Evolutionary conservation across 2,329 filamentous ascomycete genomes (phyloP), one percentile per base, ranked within the genome.

Genomic region (Claviceps fusiformis): DNA sequence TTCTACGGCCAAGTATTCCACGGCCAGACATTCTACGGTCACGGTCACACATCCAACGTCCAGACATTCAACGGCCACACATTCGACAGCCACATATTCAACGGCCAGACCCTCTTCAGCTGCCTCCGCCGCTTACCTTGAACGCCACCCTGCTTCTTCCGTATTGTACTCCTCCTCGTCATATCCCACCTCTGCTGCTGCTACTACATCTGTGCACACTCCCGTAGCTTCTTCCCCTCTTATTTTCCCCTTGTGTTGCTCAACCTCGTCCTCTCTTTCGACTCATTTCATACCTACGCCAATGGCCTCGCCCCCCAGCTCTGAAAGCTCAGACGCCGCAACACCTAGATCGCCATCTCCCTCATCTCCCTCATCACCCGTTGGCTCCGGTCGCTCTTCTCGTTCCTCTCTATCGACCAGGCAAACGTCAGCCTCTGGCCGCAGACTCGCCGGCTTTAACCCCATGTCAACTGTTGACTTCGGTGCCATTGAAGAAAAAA

Each of bases 401-500:
- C 73, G 75, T 62, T 74, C 75, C 52, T 74, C 77, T 63, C 70
- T 75, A 65, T 73, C 76, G 68, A 76, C 70, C 64, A 75, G 76
- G 70, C 74, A 72, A 63, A 69, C 75, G 60, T 77, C 75, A 62
- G 66, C 76, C 58, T 78, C 74, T 57, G 70, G 72, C 63, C 73
- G 77, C 61, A 74, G 75, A 57, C 71, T 78, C 60, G 75, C 76
- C 53, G 68, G 74, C 59, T 71, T 76, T 59, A 79, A 81, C 63
- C 78, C 78, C 59, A 74, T 81, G 72, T 76, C 77, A 60, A 70
- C 75, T 54, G 70, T 83, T 64, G 78, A 84, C 66, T 70, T 82
- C 57, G 60, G 71, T 47, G 74, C 76, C 60, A 78, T 83, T 59
- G 77, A 82, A 70, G 73, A 80, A 62, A 71, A 74, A 60, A 80